Base-by-base conservation (phyloP, 306 rosid genomes). In the Luffa aegyptiaca region DNA sequence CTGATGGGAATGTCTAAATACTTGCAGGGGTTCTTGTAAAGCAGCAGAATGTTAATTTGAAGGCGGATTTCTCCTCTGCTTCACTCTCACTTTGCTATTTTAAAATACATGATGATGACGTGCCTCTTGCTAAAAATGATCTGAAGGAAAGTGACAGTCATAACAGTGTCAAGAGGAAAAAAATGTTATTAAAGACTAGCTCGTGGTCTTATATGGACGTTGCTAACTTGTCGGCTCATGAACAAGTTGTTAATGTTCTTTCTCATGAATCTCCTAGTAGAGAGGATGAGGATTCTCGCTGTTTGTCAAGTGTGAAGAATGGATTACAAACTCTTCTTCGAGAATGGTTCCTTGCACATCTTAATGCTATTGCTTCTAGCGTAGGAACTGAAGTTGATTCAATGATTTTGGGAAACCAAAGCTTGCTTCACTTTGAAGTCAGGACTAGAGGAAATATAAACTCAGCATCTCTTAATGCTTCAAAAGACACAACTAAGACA, bases 1-100 rank as follows among this genome's bases (percentile, higher is more conserved):
- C 81, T 33, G 69, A 77, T 73, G 83, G 64, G 53, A 81, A 78
- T 80, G 80, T 49, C 82, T 58, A 78, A 39, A 39, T 87, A 79
- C 70, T 41, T 88, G 87, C 82, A 92, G 98, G 97, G 97, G 92
- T 94, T 80, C 91, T 85, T 82, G 79, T 94, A 80, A 92, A 86
- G 87, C 88, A 85, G 77, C 85, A 86, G 68, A 76, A 85, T 79
- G 48, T 83, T 83, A 76, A 64, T 83, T 74, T 85, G 86, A 87
- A 87, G 84, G 88, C 82, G 64, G 85, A 57, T 53, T 82, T 84
- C 81, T 93, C 97, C 74, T 82, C 86, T 18, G 65, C 84, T 78
- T 90, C 92, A 42, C 87, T 94, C 77, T 88, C 81, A 87, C 98
- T 93, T 71, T 94, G 97, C 80, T 90, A 84, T 82, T 91, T 92